Evolutionary conservation across 1,139 yeast species (phyloP), one percentile per base, ranked within the genome.

Genomic region (Taphrina betulina): DNA sequence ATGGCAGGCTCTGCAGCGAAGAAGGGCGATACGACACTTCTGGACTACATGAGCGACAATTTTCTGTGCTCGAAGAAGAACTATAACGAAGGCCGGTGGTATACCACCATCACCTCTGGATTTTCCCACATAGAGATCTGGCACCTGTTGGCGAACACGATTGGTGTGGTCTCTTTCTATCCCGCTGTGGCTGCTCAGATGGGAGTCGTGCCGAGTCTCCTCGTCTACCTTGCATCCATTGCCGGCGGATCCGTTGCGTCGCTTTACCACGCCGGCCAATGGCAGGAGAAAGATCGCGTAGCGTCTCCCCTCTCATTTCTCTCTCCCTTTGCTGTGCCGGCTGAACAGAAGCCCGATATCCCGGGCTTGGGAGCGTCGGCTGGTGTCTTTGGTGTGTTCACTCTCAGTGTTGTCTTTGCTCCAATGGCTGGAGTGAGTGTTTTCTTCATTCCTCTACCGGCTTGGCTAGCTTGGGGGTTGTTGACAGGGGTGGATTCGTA

Each of bases 401-500:
- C 54, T n/a, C 17, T 50, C 24, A 20, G 28, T 5, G 31, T 35
- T n/a, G 8, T 50, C 26, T 8, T 50, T 8, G 46, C 46, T 5
- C 54, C 54, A 7, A 29, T 41, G 10, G 46, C 54, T 2, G 29
- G 44, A 1, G 54, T 50, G 3, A 16, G 46, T 4, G 22, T 50
- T 40, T 50, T 50, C 46, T 50, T 50, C 46, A 40, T 50, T 12
- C 54, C 54, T 5, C 24, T 50, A n/a, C 54, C 54, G 3, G 54
- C 54, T 16, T 50, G 54, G 54, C 33, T 50, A 4, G 54, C 54
- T 10, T 50, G 54, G 54, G 45, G 46, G 14, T 31, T 50, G n/a
- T 23, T 50, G 34, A 50, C 54, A 2, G 45, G 54, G 12, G 54
- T 50, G 5, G 54, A 50, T 31, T 31, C 54, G n/a, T 40, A 38